These are phyloP conservation scores for Claviceps pazoutovae DNA, from an alignment of 2,329 filamentous ascomycete genomes.

Conservation along the genomic window DNA sequence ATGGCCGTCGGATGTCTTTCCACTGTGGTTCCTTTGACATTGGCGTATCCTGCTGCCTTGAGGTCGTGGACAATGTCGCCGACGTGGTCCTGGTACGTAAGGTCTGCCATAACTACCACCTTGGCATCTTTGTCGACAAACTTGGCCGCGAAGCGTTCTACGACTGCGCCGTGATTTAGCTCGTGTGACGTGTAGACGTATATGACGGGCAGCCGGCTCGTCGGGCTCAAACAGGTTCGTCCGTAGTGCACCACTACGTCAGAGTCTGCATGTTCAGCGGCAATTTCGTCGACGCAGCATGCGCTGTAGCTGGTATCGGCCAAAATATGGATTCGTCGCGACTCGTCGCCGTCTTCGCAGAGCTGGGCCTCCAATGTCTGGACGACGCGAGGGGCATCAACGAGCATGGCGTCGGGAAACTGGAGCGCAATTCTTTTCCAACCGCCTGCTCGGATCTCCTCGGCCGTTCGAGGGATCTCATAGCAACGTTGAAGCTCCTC, in stretches of 20 bases:
- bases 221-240: conserved; percentile 80
- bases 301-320: conserved; percentile 94
- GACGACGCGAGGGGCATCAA: conserved; percentile 70
- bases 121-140: conserved; percentile 52
- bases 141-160: conserved; percentile 48
- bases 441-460: conserved; percentile 55
- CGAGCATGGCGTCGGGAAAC: conserved; percentile 86
- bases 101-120: conserved; percentile 74
- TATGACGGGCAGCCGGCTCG: conserved; percentile 71
- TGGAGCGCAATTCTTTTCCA: conserved; percentile 80
- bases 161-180: conserved; percentile 46
- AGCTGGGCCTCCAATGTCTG: conserved; percentile 31
- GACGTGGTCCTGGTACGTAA: conserved; percentile 72
- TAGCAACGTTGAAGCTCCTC: conserved; percentile 65
- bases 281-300: conserved; percentile 94
- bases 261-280: conserved; percentile 82
- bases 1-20: conserved; percentile 64
- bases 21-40: conserved; percentile 56
- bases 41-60: conserved; percentile 48
- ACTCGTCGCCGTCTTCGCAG: conserved; percentile 1
- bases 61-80: conserved; percentile 41
- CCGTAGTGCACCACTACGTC: conserved; percentile 93
- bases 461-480: conserved; percentile 68
- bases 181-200: conserved; percentile 73
- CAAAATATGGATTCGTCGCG: conserved; percentile 57